These are phyloP conservation scores for Stemphylium beticola DNA, from an alignment of 2,329 filamentous ascomycete genomes.

Conservation along the genomic window DNA sequence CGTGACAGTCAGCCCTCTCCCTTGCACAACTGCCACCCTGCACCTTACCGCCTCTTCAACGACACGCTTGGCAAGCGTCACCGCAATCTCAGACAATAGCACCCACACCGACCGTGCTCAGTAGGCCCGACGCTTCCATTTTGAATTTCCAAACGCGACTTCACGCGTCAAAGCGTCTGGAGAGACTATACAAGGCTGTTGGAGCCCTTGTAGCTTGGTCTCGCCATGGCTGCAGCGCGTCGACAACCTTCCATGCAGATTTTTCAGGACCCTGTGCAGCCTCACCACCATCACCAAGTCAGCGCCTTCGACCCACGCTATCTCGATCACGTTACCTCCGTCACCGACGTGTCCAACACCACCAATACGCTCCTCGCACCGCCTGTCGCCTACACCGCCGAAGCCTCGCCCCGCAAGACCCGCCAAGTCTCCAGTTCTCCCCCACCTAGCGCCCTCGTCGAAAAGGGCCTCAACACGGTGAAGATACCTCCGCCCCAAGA, in stretches of 20 bases:
- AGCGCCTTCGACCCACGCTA: slow-evolving; percentile 60
- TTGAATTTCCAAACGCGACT: slow-evolving; percentile 45
- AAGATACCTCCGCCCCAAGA: slow-evolving; percentile 69
- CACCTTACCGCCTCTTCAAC: slow-evolving; percentile 19
- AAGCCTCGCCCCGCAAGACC: slow-evolving; percentile 73
- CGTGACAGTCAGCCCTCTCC: slow-evolving; percentile 25
- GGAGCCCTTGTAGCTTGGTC: slow-evolving; percentile 32
- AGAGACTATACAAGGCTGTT: slow-evolving; percentile 39
- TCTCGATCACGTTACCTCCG: slow-evolving; percentile 53
- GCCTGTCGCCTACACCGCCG: slow-evolving; percentile 57
- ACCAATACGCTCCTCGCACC: slow-evolving; percentile 73
- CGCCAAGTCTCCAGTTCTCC: slow-evolving; percentile 64
- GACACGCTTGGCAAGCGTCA: slow-evolving; percentile 34
- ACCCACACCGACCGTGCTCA: slow-evolving; percentile 34
- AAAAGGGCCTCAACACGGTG: slow-evolving; percentile 70
- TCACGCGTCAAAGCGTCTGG: slow-evolving; percentile 48
- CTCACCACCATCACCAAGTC: slow-evolving; percentile 52
- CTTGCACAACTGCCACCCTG: slow-evolving; percentile 25
- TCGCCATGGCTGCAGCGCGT: slow-evolving; percentile 62
- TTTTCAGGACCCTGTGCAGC: slow-evolving; percentile 61
- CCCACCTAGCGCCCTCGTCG: slow-evolving; percentile 62
- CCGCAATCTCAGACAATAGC: slow-evolving; percentile 42
- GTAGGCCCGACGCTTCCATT: slow-evolving; percentile 28
- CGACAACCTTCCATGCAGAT: slow-evolving; percentile 62
- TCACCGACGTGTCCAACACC: slow-evolving; percentile 57